Evolutionary conservation across 768 basidiomycete species (phyloP).

Genomic region (Tylopilus balloui): DNA sequence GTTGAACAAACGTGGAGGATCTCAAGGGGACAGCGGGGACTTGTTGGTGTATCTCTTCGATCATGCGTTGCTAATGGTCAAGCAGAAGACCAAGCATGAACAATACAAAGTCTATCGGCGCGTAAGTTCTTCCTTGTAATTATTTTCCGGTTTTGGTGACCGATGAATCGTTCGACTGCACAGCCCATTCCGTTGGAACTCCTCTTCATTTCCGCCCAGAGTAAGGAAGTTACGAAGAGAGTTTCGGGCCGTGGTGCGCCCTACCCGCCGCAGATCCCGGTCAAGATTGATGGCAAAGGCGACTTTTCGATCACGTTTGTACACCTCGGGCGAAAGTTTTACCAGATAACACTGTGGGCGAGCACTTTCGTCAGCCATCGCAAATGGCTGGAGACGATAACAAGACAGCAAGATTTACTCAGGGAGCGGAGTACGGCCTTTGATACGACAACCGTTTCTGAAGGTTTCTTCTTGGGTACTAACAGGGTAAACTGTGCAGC

Average conservation of each 20-base stretch:
- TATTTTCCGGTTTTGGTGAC: slow-evolving; percentile 6
- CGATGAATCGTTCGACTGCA: background rate
- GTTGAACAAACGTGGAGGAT: slow-evolving; percentile 77
- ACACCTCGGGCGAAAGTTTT: slow-evolving; percentile 89
- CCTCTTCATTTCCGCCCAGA: slow-evolving; percentile 69
- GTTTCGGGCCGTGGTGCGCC: slow-evolving; percentile 38
- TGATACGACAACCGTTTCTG: slow-evolving; percentile 78
- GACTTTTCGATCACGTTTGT: slow-evolving; percentile 91
- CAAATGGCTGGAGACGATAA: slow-evolving; percentile 92
- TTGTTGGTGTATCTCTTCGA: slow-evolving; percentile 94
- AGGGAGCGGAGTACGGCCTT: slow-evolving; percentile 83
- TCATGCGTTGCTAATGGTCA: slow-evolving; percentile 93
- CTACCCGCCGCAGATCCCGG: slow-evolving; percentile 45
- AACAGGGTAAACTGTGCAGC: slow-evolving; percentile 94
- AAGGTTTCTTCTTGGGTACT: slow-evolving; percentile 79
- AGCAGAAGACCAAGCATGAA: slow-evolving; percentile 89
- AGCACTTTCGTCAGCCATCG: slow-evolving; percentile 77
- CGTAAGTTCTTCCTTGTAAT: slow-evolving; percentile 44
- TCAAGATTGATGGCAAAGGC: slow-evolving; percentile 64
- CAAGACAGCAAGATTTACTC: slow-evolving; percentile 83
- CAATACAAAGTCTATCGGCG: slow-evolving; percentile 91
- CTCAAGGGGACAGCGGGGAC: slow-evolving; percentile 77
- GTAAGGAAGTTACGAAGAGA: slow-evolving; percentile 42
- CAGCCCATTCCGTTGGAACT: slow-evolving; percentile 97
- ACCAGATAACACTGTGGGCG: slow-evolving; percentile 89